Base-by-base conservation (phyloP, 768 basidiomycete species). In the Lentinus tigrinus region DNA sequence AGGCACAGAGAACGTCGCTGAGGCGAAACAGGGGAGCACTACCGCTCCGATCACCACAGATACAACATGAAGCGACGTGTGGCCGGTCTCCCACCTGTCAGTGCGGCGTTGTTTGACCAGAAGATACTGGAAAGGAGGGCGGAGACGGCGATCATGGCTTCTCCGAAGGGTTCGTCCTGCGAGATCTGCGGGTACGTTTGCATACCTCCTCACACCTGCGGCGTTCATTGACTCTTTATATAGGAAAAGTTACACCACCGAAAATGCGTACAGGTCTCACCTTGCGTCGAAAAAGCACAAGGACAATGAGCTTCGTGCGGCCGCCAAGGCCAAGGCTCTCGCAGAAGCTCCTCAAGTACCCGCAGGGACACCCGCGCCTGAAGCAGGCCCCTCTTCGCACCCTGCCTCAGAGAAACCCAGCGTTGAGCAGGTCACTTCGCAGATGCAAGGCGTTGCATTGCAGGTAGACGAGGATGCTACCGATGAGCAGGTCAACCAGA, bases 61-160 rank as follows among this genome's bases (percentile, higher is more conserved):
- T 99, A 99, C 75, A 99, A 99, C 70, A 93, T 98, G 87, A 96
- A 96, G 78, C 89, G 95, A 63, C 86, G 94, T 27, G 91, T 98
- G 17, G 95, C 96, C 2, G 85, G 82, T 5, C 81, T 99, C 2
- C 89, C 93, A 9, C 95, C 96, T 2, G 85, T 99, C 66, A 87
- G 85, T 57, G 82, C 80, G 0, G 73, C 79, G 7, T 65, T 87
- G 1, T 99, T 98, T 75, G 88, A 95, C 65, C 84, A 93, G 67
- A 98, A 98, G 68, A 89, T 97, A 13, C 70, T 89, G 27, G 91
- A 96, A 61, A 77, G 92, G 63, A 77, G 84, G 16, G 79, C 84
- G 43, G 89, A 95, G 73, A 91, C 89, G 2, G 86, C 89, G 0
- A 76, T 89, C 50, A 79, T 78, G 69, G 77, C 84, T 2, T 82